These are phyloP conservation scores for Periconia digitata DNA, from an alignment of 2,329 filamentous ascomycete genomes.

Conservation along the genomic window DNA sequence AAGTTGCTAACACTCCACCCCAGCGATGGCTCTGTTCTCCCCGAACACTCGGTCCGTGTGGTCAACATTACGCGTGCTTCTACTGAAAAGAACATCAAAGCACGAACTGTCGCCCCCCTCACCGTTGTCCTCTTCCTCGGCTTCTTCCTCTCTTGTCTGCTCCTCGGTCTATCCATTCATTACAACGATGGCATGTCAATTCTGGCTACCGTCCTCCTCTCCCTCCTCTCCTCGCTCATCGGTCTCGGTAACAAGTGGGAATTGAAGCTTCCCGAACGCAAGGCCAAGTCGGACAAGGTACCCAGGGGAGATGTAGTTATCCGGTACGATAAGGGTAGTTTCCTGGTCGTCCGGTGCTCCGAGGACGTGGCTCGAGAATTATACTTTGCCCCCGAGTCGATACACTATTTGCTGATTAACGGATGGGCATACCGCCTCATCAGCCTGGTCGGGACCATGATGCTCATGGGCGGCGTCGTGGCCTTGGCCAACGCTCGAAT, in stretches of 20 bases:
- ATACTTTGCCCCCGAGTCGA: conserved; percentile 55
- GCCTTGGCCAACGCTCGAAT: conserved; percentile 53
- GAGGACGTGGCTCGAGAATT: conserved; percentile 54
- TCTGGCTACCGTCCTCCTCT: conserved; percentile 51
- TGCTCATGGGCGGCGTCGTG: conserved; percentile 57
- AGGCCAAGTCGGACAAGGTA: conserved; percentile 27
- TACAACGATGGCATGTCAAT: conserved; percentile 54
- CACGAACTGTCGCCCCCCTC: conserved; percentile 50
- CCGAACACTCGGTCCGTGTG: conserved; percentile 44
- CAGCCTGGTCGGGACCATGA: conserved; percentile 52
- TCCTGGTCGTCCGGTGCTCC: conserved; percentile 52
- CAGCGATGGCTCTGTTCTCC: conserved; percentile 41
- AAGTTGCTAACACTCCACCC: neutral
- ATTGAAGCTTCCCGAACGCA: conserved; percentile 46
- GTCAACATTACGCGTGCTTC: conserved; percentile 40
- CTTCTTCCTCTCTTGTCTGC: conserved; percentile 44
- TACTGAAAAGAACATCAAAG: conserved; percentile 40
- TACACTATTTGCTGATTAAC: conserved; percentile 48
- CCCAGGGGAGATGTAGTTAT: conserved; percentile 52
- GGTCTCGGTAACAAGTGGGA: conserved; percentile 55
- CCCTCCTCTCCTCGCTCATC: conserved; percentile 52
- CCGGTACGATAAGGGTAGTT: conserved; percentile 54
- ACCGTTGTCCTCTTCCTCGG: conserved; percentile 50
- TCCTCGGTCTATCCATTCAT: conserved; percentile 49
- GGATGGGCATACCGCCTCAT: conserved; percentile 48